Conservation (phyloP, 2,329 filamentous ascomycete genomes). For the Taxawa tesnikishii region DNA sequence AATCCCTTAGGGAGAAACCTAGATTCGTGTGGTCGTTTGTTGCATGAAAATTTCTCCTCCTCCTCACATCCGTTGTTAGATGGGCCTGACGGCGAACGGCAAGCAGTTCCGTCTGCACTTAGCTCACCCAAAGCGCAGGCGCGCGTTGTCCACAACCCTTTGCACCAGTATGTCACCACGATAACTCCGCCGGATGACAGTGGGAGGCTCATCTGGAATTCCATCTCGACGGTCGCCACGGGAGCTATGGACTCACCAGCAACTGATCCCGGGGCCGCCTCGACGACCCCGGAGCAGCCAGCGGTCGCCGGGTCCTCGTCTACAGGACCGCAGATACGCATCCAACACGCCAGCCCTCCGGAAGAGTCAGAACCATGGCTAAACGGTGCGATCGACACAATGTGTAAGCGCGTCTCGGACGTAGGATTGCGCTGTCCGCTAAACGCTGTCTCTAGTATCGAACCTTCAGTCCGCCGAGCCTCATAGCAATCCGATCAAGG, state of each 20-base stretch:
- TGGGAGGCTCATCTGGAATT: conserved; percentile 26
- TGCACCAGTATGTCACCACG: conserved; percentile 24
- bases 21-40: too few relatives aligned
- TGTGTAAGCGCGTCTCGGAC: conserved; percentile 13
- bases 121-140: conserved; percentile 6
- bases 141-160: conserved; percentile 16
- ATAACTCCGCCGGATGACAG: conserved; percentile 33
- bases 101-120: not conserved
- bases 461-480: conserved; percentile 19
- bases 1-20: conserved; percentile 1
- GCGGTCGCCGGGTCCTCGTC: not conserved
- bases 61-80: conserved; percentile 8
- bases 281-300: conserved; percentile 2
- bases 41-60: conserved; percentile 3
- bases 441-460: conserved; percentile 18
- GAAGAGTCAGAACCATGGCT: conserved; percentile 11
- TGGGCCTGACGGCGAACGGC: conserved; percentile 5
- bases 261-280: conserved; percentile 19
- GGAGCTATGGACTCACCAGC: conserved; percentile 26
- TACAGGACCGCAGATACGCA: conserved; percentile 2
- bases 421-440: not conserved
- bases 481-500: conserved; percentile 33
- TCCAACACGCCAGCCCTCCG: conserved; percentile 1
- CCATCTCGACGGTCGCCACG: conserved; percentile 21
- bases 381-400: conserved; percentile 14